Base-by-base conservation (phyloP, 208 protist species). In the Eutreptiella sp. region DNA sequence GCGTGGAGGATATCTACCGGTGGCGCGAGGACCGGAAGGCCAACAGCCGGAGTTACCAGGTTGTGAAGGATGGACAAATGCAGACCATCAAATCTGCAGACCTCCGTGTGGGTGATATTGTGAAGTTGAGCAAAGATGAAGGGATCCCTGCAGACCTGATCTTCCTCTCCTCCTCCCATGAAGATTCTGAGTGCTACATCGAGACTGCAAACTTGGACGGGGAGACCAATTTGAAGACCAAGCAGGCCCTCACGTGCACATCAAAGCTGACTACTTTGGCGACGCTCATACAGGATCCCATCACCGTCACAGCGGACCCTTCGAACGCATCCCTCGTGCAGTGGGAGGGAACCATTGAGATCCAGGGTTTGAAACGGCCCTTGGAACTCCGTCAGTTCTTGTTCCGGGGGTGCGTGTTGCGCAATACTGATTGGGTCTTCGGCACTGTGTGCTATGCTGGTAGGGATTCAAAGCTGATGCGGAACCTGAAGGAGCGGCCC, bases 121-220 rank as follows among this genome's bases (percentile, higher is more conserved):
- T 92, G 27, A 68, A 63, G 21, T 68, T 94, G 16, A 61, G 71
- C 32, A 83, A 73, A 42, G 79, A 81, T 14, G 85, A 92, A 32
- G 81, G 85, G 54, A 73, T 95, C 33, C 77, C 77, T 0, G 88
- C 88, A 0, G 89, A 95, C 50, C 54, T 95, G 14, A 64, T 95
- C 3, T 61, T 92, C 16, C 61, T 92, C 27, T 75, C 79, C 24
- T 71, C 76, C 26, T 86, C 81, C 11, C n/a, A n/a, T n/a, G 38
- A 74, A 0, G 77, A 78, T 39, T 11, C 32, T 11, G 81, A 90
- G 21, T 78, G 81, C 4, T 90, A 85, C 63, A 90, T 94, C 34
- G 88, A 94, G 72, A 94, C 86, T 3, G 86, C 85, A 61, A 90
- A 89, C 67, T 55, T 94, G 0, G 88, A 94, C 55, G 88, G 88